These are phyloP conservation scores for Fusarium pseudocircinatum DNA, from an alignment of 2,329 filamentous ascomycete species.

Conservation along the genomic window DNA sequence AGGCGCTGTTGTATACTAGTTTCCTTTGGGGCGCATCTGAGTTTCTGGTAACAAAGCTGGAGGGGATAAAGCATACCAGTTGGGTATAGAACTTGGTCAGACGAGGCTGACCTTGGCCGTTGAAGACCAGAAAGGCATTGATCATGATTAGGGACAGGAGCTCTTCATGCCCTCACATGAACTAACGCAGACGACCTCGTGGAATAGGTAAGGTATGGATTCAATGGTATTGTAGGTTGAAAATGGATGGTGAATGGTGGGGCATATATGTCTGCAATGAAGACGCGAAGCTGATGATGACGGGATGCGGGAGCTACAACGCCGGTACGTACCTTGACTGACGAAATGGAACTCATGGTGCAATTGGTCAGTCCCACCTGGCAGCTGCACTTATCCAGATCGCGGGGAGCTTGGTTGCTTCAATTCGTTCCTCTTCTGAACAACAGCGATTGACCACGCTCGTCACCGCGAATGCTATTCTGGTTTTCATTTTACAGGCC, in stretches of 20 bases:
- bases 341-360: neutral
- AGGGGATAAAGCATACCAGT: constrained; percentile 65
- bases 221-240: constrained; percentile 6
- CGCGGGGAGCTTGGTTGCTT: constrained; percentile 27
- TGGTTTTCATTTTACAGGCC: neutral
- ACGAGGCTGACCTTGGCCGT: constrained; percentile 95
- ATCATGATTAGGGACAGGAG: constrained; percentile 73
- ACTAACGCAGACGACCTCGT: neutral
- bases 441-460: constrained; percentile 11
- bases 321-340: constrained; percentile 31
- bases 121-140: constrained; percentile 98
- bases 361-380: constrained; percentile 23
- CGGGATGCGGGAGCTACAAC: constrained; percentile 6
- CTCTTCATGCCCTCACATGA: constrained; percentile 33
- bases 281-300: constrained; percentile 32
- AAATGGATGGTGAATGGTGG: constrained; percentile 37
- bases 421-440: constrained; percentile 11
- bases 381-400: constrained; percentile 16
- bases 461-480: neutral
- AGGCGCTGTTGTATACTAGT: constrained; percentile 96
- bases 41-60: neutral
- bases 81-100: constrained; percentile 99
- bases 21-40: constrained; percentile 68
- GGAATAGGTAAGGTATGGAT: neutral
- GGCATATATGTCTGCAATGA: constrained; percentile 15